phyloP scores from a whole-genome alignment of 306 rosid genomes.

The Cucumis hystrix region DNA sequence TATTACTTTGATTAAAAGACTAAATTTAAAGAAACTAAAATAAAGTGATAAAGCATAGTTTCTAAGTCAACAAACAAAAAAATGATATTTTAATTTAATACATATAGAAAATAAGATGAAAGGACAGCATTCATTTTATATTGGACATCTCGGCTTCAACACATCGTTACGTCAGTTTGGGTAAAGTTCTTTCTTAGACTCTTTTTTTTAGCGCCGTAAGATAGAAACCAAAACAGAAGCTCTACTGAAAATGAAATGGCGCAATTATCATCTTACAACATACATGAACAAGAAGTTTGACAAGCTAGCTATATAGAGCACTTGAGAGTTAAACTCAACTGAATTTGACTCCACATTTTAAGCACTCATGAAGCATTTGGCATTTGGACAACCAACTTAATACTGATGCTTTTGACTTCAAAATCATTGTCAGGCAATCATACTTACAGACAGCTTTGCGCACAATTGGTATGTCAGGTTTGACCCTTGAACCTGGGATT shows the following conservation, averaged over 20 bases:
- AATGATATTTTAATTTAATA: no score
- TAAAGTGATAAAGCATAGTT: no score
- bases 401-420: not conserved
- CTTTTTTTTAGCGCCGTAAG: not conserved
- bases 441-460: not conserved
- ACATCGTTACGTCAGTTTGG: not conserved
- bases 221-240: not conserved
- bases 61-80: no score
- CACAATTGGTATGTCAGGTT: not conserved
- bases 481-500: conserved; percentile 1
- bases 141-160: not conserved
- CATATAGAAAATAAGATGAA: not conserved
- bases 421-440: not conserved
- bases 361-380: not conserved
- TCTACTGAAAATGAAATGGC: not conserved
- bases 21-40: no score
- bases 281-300: not conserved
- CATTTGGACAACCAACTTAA: not conserved
- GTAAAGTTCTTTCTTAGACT: not conserved
- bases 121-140: not conserved
- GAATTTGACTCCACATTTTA: not conserved
- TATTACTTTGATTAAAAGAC: no score
- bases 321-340: not conserved
- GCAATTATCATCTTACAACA: not conserved
- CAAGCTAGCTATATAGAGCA: not conserved